Evolutionary conservation across 768 basidiomycete species (phyloP).

Genomic region (Polyporus arcularius): DNA sequence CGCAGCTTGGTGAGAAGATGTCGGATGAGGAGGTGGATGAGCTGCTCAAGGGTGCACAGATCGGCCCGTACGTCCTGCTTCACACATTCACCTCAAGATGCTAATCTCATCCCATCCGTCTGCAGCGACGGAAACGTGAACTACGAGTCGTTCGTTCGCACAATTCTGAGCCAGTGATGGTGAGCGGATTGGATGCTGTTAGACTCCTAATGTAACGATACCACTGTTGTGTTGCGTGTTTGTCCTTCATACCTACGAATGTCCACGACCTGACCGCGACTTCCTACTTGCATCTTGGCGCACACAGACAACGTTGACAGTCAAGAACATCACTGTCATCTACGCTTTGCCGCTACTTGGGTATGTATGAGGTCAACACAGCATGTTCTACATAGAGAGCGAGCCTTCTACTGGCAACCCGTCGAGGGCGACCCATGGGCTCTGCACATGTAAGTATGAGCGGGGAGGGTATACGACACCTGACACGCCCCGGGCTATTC

Average conservation of each 20-base stretch:
- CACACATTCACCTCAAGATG: neutral
- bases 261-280: neutral
- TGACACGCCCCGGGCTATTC: neutral
- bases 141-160: conserved; percentile 95
- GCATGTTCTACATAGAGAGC: neutral
- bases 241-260: conserved; percentile 7
- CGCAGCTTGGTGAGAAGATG: conserved; percentile 99
- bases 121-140: conserved; percentile 93
- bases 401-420: conserved; percentile 1
- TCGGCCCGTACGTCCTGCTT: conserved; percentile 66
- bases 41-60: conserved; percentile 92
- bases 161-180: conserved; percentile 82
- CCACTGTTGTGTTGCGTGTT: conserved; percentile 12
- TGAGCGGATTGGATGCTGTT: conserved; percentile 5
- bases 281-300: neutral
- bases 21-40: conserved; percentile 97
- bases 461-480: neutral
- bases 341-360: neutral
- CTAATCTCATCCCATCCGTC: neutral
- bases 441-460: neutral
- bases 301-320: neutral
- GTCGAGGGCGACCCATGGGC: neutral
- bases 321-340: too few relatives aligned
- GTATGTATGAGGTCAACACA: too few relatives aligned
- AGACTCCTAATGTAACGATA: conserved; percentile 10